Evolutionary conservation across 2,329 filamentous ascomycete genomes (phyloP).

Genomic region (Penicillium olsonii): DNA sequence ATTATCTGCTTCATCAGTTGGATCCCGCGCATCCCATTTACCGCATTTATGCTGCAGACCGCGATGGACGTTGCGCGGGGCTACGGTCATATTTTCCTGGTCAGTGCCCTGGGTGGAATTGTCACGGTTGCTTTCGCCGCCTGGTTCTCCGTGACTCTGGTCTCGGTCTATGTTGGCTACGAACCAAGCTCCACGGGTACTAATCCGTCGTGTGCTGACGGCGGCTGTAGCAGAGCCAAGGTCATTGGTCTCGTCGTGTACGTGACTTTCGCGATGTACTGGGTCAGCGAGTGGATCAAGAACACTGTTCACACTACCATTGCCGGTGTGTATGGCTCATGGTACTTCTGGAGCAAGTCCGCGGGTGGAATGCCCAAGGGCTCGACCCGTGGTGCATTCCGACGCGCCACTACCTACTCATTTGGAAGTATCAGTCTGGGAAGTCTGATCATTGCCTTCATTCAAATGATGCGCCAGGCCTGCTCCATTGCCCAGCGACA

Average conservation of each 20-base stretch:
- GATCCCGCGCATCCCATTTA: slow-evolving; percentile 89
- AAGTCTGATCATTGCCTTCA: slow-evolving; percentile 80
- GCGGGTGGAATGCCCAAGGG: slow-evolving; percentile 69
- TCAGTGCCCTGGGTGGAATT: slow-evolving; percentile 81
- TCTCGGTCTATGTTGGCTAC: slow-evolving; percentile 83
- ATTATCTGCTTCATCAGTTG: slow-evolving; percentile 83
- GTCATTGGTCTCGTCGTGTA: slow-evolving; percentile 85
- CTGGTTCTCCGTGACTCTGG: slow-evolving; percentile 84
- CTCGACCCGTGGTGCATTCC: slow-evolving; percentile 80
- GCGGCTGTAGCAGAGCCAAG: slow-evolving; percentile 70
- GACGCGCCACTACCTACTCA: slow-evolving; percentile 80
- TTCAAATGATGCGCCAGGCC: slow-evolving; percentile 80
- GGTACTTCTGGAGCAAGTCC: slow-evolving; percentile 77
- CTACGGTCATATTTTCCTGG: slow-evolving; percentile 82
- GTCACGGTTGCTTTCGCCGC: slow-evolving; percentile 73
- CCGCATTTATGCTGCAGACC: slow-evolving; percentile 83
- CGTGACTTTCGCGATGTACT: slow-evolving; percentile 88
- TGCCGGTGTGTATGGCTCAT: slow-evolving; percentile 85
- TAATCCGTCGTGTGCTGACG: slow-evolving; percentile 59
- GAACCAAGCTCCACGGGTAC: slow-evolving; percentile 55
- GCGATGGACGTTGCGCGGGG: slow-evolving; percentile 80
- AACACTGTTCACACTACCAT: slow-evolving; percentile 89
- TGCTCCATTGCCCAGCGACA: slow-evolving; percentile 75
- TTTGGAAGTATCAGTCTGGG: slow-evolving; percentile 90
- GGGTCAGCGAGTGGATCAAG: slow-evolving; percentile 92